Evolutionary conservation across 2,329 filamentous ascomycete genomes (phyloP).

Genomic region (Coniochaeta ligniaria): DNA sequence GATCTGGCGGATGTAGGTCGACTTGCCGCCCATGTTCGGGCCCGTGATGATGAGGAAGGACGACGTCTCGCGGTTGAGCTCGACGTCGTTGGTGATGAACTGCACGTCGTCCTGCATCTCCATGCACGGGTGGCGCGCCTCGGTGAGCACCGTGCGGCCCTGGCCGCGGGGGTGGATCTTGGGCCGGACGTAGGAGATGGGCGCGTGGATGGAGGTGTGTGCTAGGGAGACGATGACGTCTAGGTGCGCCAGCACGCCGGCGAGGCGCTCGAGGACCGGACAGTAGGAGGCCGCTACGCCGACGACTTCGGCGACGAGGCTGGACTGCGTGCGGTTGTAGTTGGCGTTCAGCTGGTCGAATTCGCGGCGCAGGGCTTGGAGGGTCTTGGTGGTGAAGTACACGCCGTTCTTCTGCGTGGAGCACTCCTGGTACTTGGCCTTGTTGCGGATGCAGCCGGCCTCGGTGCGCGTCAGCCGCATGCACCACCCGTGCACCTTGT

Average conservation of each 20-base stretch:
- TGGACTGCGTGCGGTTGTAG: constrained; percentile 90
- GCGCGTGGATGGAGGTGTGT: constrained; percentile 88
- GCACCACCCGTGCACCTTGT: constrained; percentile 93
- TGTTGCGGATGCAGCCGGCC: constrained; percentile 88
- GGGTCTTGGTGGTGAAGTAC: constrained; percentile 78
- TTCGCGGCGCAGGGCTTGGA: constrained; percentile 77
- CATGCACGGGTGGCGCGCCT: constrained; percentile 93
- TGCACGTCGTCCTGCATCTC: constrained; percentile 98
- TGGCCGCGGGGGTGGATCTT: constrained; percentile 84
- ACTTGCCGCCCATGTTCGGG: constrained; percentile 99
- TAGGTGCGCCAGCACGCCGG: constrained; percentile 81
- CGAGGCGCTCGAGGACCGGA: constrained; percentile 83
- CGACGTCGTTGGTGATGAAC: constrained; percentile 97
- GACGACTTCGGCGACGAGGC: constrained; percentile 87
- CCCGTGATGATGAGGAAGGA: constrained; percentile 96
- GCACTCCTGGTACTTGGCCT: constrained; percentile 83
- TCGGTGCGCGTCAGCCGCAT: constrained; percentile 89
- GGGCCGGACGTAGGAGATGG: constrained; percentile 83
- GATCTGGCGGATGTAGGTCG: constrained; percentile 95
- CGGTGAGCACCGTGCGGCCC: constrained; percentile 82
- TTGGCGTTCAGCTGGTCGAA: constrained; percentile 91
- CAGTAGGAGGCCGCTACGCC: constrained; percentile 90
- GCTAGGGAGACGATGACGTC: constrained; percentile 94
- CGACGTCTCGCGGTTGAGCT: constrained; percentile 67
- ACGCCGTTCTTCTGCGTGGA: constrained; percentile 99